Conservation (phyloP, 2,329 filamentous ascomycete genomes). For the Paecilomyces dactylethromorphus region DNA sequence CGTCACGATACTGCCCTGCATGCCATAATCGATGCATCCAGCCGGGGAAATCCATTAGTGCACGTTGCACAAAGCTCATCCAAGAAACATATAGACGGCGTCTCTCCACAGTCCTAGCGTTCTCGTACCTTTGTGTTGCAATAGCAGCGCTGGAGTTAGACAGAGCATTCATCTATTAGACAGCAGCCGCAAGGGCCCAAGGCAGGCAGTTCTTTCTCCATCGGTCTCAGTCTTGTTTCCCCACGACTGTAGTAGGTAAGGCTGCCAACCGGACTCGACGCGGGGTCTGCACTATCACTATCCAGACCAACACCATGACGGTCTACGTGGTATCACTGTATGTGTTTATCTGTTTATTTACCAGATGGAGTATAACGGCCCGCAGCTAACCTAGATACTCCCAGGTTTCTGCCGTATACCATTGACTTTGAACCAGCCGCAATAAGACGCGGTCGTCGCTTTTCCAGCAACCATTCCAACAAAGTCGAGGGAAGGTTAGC, state of each 20-base stretch:
- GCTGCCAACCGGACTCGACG: background rate
- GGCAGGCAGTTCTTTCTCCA: background rate
- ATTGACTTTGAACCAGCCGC: constrained; percentile 25
- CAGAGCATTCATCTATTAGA: background rate
- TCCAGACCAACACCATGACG: constrained; percentile 17
- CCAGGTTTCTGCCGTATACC: constrained; percentile 31
- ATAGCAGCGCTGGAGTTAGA: background rate
- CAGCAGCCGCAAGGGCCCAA: background rate
- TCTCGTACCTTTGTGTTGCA: background rate
- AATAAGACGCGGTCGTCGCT: constrained; percentile 15
- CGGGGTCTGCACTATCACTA: background rate
- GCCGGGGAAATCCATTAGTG: background rate
- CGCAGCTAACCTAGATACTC: background rate
- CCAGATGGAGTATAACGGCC: background rate
- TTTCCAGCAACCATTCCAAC: constrained; percentile 14
- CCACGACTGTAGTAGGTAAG: background rate
- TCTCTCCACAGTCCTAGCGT: background rate
- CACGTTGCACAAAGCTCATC: background rate
- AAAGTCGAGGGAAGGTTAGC: constrained; percentile 17
- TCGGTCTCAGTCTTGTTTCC: background rate
- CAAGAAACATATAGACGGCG: background rate
- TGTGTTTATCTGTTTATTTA: constrained; percentile 4
- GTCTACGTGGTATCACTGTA: constrained; percentile 30
- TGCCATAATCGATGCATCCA: background rate
- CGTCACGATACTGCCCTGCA: background rate